Conservation (phyloP, 2,329 filamentous ascomycete species). For the Paraphoma sp. region DNA sequence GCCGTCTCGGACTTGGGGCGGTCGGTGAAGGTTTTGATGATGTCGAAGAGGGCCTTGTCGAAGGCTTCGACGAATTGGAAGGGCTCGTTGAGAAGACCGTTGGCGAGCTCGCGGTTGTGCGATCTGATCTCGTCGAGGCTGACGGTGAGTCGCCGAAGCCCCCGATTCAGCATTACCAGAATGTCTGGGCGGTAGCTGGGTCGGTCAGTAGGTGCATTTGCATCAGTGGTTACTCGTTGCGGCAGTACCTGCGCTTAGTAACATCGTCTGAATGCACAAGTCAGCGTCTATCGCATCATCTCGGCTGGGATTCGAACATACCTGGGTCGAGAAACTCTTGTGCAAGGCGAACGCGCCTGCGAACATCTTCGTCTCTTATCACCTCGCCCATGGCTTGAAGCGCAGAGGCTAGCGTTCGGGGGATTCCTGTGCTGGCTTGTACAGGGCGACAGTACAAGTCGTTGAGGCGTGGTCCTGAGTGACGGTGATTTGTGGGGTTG, state of each 20-base stretch:
- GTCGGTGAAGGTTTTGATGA: constrained; percentile 80
- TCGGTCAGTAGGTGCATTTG: not conserved
- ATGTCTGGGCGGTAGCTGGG: constrained; percentile 81
- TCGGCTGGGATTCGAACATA: constrained; percentile 54
- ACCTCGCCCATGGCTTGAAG: constrained; percentile 34
- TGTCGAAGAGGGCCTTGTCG: constrained; percentile 86
- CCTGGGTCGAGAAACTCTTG: constrained; percentile 93
- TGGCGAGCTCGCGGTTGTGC: constrained; percentile 83
- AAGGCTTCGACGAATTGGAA: constrained; percentile 91
- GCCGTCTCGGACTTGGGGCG: constrained; percentile 77
- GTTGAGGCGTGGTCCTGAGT: too few relatives aligned
- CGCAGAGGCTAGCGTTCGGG: not conserved
- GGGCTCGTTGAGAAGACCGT: constrained; percentile 79
- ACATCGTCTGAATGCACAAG: constrained; percentile 58
- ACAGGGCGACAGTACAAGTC: too few relatives aligned
- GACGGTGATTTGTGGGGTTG: constrained; percentile 3
- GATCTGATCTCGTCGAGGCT: constrained; percentile 87
- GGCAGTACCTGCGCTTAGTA: constrained; percentile 58
- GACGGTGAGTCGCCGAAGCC: constrained; percentile 62
- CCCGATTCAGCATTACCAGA: constrained; percentile 73
- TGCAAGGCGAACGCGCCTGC: constrained; percentile 84
- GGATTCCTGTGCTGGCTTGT: too few relatives aligned
- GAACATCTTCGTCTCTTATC: constrained; percentile 81
- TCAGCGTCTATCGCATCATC: constrained; percentile 16
- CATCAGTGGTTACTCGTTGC: not conserved